phyloP scores from a whole-genome alignment of 768 basidiomycete species.

The Gymnopilus dilepis region DNA sequence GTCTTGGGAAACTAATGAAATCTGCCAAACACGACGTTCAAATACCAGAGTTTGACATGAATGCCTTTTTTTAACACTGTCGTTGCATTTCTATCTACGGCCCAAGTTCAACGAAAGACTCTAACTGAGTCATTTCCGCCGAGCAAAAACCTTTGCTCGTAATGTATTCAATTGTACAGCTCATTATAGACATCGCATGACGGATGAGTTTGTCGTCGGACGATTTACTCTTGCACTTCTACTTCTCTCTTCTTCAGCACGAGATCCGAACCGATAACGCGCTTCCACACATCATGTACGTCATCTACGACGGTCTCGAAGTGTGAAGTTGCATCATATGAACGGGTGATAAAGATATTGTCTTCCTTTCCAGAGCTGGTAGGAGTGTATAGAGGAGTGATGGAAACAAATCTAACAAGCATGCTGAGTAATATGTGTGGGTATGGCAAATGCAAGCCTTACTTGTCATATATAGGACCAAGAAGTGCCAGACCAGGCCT shows the following conservation, averaged over 20 bases:
- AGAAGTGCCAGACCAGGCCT: conserved; percentile 90
- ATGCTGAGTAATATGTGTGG: conserved; percentile 10
- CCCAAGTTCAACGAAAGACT: neutral
- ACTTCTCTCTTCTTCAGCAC: conserved; percentile 89
- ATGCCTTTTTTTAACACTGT: conserved; percentile 62
- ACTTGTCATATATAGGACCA: conserved; percentile 95
- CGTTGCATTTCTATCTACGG: neutral
- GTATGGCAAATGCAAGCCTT: conserved; percentile 31
- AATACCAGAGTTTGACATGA: conserved; percentile 90
- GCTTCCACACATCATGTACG: conserved; percentile 94
- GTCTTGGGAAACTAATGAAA: conserved; percentile 85
- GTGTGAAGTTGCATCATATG: conserved; percentile 98
- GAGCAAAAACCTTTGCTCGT: neutral
- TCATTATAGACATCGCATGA: neutral
- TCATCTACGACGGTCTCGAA: conserved; percentile 99
- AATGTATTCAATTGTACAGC: conserved; percentile 7
- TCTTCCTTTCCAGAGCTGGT: conserved; percentile 81
- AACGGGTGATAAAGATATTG: conserved; percentile 96
- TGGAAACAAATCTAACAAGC: conserved; percentile 78
- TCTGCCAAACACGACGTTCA: conserved; percentile 88
- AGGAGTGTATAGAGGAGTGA: conserved; percentile 88
- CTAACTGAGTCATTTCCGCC: neutral
- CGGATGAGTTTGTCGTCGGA: neutral
- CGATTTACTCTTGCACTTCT: conserved; percentile 53
- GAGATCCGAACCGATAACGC: conserved; percentile 77